Evolutionary conservation across 371 early-diverging fungal species (phyloP).

Genomic region (Mucor circinelloides): DNA sequence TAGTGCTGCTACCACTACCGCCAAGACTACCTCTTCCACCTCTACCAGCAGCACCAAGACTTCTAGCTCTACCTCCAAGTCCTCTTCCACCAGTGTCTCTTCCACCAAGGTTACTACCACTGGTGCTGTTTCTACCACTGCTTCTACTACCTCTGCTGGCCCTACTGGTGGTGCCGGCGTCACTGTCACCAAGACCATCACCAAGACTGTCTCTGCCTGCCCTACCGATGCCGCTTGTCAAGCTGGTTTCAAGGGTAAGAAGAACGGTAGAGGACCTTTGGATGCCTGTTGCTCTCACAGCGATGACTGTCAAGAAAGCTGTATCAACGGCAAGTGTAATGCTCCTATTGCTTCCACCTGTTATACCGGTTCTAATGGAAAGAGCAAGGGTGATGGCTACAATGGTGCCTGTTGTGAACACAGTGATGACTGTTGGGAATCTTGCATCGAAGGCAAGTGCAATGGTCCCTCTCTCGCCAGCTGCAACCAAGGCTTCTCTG

Average conservation of each 20-base stretch:
- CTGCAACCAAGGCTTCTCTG: constrained; percentile 13
- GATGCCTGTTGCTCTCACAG: constrained; percentile 13
- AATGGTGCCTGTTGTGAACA: constrained; percentile 14
- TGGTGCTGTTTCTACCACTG: neutral
- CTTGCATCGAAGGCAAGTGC: constrained; percentile 8
- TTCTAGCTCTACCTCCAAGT: neutral
- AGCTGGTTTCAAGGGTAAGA: constrained; percentile 8
- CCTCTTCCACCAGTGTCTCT: neutral
- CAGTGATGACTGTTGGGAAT: constrained; percentile 9
- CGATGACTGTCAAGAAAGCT: constrained; percentile 18
- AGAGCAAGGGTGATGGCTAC: constrained; percentile 12
- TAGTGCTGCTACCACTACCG: constrained; percentile 5
- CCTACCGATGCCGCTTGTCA: constrained; percentile 1
- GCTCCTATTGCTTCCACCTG: constrained; percentile 6
- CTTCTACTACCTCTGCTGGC: neutral
- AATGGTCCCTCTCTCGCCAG: constrained; percentile 6
- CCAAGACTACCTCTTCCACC: neutral
- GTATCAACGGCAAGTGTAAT: constrained; percentile 8
- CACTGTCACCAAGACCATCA: constrained; percentile 1
- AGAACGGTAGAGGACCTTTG: neutral
- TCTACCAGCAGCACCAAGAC: constrained; percentile 4
- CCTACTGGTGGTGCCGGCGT: constrained; percentile 1
- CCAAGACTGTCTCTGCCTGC: constrained; percentile 3
- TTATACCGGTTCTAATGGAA: constrained; percentile 6
- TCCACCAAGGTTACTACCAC: neutral